Conservation (phyloP, 768 basidiomycete species). For the Mycena amicta region DNA sequence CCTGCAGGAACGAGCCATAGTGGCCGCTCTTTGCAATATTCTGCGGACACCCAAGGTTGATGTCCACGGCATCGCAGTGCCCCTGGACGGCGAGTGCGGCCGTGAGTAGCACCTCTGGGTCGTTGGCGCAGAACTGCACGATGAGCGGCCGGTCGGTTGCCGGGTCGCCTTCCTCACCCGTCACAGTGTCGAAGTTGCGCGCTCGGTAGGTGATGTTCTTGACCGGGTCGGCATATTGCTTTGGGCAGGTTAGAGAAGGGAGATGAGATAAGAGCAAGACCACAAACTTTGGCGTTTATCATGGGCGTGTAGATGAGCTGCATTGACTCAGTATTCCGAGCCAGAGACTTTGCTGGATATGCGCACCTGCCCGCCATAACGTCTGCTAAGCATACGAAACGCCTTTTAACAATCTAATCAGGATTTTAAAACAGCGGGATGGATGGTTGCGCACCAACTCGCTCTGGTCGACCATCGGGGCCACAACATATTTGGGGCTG, state of each 20-base stretch:
- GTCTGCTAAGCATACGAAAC: constrained; percentile 82
- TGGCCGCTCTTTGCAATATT: constrained; percentile 87
- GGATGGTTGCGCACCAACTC: constrained; percentile 70
- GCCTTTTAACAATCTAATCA: no score
- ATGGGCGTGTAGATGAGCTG: constrained; percentile 95
- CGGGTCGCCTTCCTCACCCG: constrained; percentile 83
- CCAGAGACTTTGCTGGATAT: constrained; percentile 3
- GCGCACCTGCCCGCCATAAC: constrained; percentile 78
- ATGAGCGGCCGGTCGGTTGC: constrained; percentile 79
- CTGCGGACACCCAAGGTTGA: constrained; percentile 94
- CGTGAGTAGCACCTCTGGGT: constrained; percentile 73
- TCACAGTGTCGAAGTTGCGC: constrained; percentile 65
- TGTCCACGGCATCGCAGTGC: constrained; percentile 90
- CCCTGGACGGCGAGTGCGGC: constrained; percentile 78
- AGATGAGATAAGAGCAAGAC: neutral
- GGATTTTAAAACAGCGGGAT: no score
- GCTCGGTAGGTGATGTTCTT: constrained; percentile 57
- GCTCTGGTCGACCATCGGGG: constrained; percentile 98
- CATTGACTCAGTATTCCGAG: constrained; percentile 18
- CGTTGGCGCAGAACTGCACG: constrained; percentile 93
- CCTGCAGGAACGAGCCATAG: constrained; percentile 91
- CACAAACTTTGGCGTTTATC: constrained; percentile 86
- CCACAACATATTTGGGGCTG: constrained; percentile 87
- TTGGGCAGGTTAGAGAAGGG: neutral
- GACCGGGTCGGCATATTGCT: constrained; percentile 52